Evolutionary conservation across 345 rosid species (phyloP).

Genomic region (Cochlearia excelsa): DNA sequence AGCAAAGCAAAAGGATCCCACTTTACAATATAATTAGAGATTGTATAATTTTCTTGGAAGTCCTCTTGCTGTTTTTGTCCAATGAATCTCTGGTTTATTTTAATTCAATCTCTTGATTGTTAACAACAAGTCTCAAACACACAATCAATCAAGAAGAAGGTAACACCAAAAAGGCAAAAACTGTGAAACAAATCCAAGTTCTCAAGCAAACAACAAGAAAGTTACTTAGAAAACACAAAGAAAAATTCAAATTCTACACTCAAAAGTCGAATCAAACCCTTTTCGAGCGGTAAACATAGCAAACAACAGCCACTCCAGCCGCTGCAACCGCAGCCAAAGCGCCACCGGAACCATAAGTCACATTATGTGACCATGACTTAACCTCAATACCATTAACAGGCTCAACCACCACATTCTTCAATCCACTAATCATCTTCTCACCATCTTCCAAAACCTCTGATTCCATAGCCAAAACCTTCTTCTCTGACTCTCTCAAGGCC

Average conservation of each 20-base stretch:
- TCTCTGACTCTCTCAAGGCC: conserved; percentile 40
- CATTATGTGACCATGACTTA: background rate
- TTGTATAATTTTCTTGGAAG: too few species aligned
- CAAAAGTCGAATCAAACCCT: conserved; percentile 40
- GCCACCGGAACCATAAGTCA: conserved; percentile 46
- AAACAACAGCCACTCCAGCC: conserved; percentile 47
- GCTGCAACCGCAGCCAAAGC: conserved; percentile 45
- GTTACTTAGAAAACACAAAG: background rate
- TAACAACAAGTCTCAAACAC: too few species aligned
- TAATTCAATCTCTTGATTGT: too few species aligned
- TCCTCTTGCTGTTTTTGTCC: too few species aligned
- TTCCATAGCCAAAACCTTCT: conserved; percentile 39
- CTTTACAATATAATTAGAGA: too few species aligned
- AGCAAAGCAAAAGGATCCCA: too few species aligned
- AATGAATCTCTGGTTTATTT: too few species aligned
- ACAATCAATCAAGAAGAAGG: too few species aligned
- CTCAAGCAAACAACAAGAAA: conserved; percentile 20
- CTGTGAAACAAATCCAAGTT: conserved; percentile 20
- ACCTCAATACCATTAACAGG: conserved; percentile 38
- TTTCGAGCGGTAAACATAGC: conserved; percentile 44
- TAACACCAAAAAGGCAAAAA: too few species aligned
- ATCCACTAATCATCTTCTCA: conserved; percentile 39
- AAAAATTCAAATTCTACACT: conserved; percentile 4
- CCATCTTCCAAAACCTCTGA: conserved; percentile 43
- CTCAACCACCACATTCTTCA: conserved; percentile 54